phyloP scores from a whole-genome alignment of 257 asterid species.

The Nicotiana sylvestris region DNA sequence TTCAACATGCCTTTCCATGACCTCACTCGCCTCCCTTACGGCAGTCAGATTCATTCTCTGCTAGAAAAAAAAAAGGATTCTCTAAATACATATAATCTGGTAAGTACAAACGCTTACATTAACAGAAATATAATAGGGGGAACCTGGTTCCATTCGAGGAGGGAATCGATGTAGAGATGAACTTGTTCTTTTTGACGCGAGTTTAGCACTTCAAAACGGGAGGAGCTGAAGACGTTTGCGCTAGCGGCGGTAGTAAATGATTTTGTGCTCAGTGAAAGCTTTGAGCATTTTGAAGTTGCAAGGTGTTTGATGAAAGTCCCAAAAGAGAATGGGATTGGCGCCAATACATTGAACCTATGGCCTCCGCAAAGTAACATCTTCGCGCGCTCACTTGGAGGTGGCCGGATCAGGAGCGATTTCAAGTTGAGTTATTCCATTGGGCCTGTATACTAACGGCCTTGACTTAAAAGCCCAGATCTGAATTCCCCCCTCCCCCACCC shows the following conservation, averaged over 20 bases:
- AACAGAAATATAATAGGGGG: neutral
- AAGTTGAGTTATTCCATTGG: neutral
- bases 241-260: slow-evolving; percentile 22
- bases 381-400: slow-evolving; percentile 13
- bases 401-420: neutral
- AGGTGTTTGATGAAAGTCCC: slow-evolving; percentile 67
- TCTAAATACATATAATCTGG: neutral
- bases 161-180: slow-evolving; percentile 56
- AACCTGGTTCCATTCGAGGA: slow-evolving; percentile 96
- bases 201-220: slow-evolving; percentile 42
- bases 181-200: slow-evolving; percentile 58
- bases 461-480: too few species aligned
- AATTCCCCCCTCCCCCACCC: too few species aligned
- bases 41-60: slow-evolving; percentile 96
- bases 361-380: slow-evolving; percentile 36
- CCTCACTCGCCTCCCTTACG: slow-evolving; percentile 67
- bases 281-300: slow-evolving; percentile 23
- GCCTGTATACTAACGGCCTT: neutral
- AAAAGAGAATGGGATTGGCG: slow-evolving; percentile 25
- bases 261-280: slow-evolving; percentile 19
- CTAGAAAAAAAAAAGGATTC: neutral
- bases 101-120: neutral
- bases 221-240: slow-evolving; percentile 12
- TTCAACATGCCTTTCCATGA: slow-evolving; percentile 87
- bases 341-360: slow-evolving; percentile 12